Conservation (phyloP, 306 rosid species). For the Prunus persica region Prunus_persica_NCBIv2 NC_034009.1:28469501-28470000, state of each 20-base stretch:
- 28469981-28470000: background rate
- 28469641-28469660: background rate
- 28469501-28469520: background rate
- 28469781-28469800: slow-evolving; percentile 28
- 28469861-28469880: too few relatives aligned
- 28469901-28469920: too few relatives aligned
- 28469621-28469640: background rate
- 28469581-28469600: background rate
- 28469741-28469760: slow-evolving; percentile 15
- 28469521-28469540: background rate
- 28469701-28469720: slow-evolving; percentile 36
- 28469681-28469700: slow-evolving; percentile 58
- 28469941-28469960: too few relatives aligned
- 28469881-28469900: too few relatives aligned
- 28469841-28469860: too few relatives aligned
- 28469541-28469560: slow-evolving; percentile 15
- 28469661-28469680: slow-evolving; percentile 40
- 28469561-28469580: slow-evolving; percentile 21
- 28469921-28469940: too few relatives aligned
- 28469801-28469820: slow-evolving; percentile 17
- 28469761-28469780: background rate
- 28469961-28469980: background rate
- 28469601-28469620: slow-evolving; percentile 15
- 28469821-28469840: background rate
- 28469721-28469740: background rate